Conservation (phyloP, 768 basidiomycete genomes). For the Rubroboletus satanas region DNA sequence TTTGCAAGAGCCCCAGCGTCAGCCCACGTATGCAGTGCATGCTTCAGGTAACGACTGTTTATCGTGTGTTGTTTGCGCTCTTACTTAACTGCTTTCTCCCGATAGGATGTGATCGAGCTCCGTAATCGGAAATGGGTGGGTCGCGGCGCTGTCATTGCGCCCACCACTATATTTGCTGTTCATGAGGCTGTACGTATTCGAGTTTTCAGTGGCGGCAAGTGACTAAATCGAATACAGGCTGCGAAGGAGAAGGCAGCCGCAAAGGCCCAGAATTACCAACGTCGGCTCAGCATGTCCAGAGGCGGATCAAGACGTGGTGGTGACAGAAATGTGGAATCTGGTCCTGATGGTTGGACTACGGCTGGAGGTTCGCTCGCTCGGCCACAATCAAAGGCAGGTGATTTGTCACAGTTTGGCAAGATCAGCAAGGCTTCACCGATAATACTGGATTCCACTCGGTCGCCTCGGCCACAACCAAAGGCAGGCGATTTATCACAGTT, state of each 20-base stretch:
- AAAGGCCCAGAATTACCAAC: conserved; percentile 56
- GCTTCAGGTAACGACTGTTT: conserved; percentile 69
- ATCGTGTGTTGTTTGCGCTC: not conserved
- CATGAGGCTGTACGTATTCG: conserved; percentile 69
- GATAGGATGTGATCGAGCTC: conserved; percentile 86
- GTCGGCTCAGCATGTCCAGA: conserved; percentile 77
- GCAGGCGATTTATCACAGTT: conserved; percentile 85
- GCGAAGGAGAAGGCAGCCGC: conserved; percentile 75
- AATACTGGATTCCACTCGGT: conserved; percentile 70
- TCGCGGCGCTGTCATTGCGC: conserved; percentile 69
- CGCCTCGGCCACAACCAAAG: conserved; percentile 61
- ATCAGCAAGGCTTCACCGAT: conserved; percentile 67
- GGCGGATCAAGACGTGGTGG: conserved; percentile 87
- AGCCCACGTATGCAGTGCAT: conserved; percentile 91
- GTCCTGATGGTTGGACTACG: conserved; percentile 87
- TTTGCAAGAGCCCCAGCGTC: conserved; percentile 70
- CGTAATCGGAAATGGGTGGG: conserved; percentile 79
- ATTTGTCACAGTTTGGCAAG: conserved; percentile 86
- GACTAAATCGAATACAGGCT: conserved; percentile 42
- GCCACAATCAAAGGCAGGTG: conserved; percentile 74
- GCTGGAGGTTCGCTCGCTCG: conserved; percentile 50
- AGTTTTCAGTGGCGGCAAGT: not conserved
- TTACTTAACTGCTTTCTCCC: not conserved
- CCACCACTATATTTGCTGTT: conserved; percentile 83
- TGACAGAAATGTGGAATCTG: conserved; percentile 58